Evolutionary conservation across 116 monocot genomes (phyloP).

Genomic region (Cymodocea nodosa): DNA sequence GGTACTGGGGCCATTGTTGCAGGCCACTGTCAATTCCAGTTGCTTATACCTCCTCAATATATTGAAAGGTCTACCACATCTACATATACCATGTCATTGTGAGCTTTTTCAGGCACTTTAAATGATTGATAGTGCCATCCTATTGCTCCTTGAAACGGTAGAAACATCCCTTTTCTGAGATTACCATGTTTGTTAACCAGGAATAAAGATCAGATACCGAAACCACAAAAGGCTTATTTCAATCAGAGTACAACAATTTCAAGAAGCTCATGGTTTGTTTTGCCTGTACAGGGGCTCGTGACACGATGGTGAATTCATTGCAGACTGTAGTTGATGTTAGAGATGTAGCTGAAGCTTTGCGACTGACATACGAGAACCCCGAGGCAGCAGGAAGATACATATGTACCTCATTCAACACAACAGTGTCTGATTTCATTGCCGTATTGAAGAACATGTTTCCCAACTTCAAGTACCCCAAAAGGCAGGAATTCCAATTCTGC

Average conservation of each 20-base stretch:
- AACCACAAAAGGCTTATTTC: no score
- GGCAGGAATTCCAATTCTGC: neutral
- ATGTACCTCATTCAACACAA: conserved; percentile 8
- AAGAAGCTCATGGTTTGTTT: neutral
- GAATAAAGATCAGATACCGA: no score
- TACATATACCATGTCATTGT: no score
- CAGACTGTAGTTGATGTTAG: conserved; percentile 21
- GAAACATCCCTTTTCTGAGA: no score
- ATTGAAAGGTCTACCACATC: conserved; percentile 28
- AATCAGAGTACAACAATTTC: no score
- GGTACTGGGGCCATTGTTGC: conserved; percentile 47
- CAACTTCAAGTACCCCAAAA: conserved; percentile 17
- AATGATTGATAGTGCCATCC: no score
- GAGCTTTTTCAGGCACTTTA: no score
- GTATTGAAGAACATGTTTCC: conserved; percentile 23
- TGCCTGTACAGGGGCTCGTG: conserved; percentile 1
- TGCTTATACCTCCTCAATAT: conserved; percentile 29
- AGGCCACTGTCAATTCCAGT: conserved; percentile 50
- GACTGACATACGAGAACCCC: conserved; percentile 23
- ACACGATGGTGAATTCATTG: conserved; percentile 2
- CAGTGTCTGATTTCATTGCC: conserved; percentile 9
- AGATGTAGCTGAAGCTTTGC: conserved; percentile 30
- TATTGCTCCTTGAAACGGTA: no score
- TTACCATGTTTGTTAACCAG: no score
- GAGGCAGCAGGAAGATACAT: conserved; percentile 33